These are phyloP conservation scores for Saccharomycopsis phalli DNA, from an alignment of 1,139 yeast species.

Conservation along the genomic window DNA sequence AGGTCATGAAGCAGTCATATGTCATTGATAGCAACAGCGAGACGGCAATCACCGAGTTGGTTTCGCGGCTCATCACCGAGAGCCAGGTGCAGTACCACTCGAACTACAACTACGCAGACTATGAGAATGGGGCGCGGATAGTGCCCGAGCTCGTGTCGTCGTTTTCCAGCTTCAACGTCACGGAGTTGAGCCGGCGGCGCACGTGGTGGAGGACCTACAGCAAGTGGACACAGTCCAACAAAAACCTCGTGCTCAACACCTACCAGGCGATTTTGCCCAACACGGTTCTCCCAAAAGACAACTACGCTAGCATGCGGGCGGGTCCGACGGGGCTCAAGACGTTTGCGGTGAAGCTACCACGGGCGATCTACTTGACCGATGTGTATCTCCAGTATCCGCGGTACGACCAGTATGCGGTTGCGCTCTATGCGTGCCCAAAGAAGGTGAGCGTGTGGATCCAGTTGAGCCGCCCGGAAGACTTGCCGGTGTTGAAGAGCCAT, in stretches of 20 bases:
- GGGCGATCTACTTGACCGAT: constrained; percentile 16
- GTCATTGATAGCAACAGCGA: constrained; percentile 15
- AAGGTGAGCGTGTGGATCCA: constrained; percentile 19
- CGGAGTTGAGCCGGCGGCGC: too few relatives aligned
- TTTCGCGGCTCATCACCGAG: constrained; percentile 5
- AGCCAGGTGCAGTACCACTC: background rate
- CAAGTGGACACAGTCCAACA: background rate
- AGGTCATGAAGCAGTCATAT: constrained; percentile 7
- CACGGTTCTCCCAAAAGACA: constrained; percentile 16
- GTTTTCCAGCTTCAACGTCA: constrained; percentile 14
- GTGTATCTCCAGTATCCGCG: constrained; percentile 16
- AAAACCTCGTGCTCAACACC: constrained; percentile 10
- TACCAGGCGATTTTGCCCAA: constrained; percentile 16
- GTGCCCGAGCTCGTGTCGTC: constrained; percentile 11
- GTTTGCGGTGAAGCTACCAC: constrained; percentile 17
- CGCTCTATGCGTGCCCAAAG: constrained; percentile 17
- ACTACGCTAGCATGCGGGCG: background rate
- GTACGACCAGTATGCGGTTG: constrained; percentile 9
- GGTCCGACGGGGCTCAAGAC: constrained; percentile 18
- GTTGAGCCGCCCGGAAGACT: constrained; percentile 9
- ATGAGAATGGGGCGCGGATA: constrained; percentile 20
- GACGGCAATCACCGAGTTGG: constrained; percentile 6
- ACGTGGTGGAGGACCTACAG: too few relatives aligned
- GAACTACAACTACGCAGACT: constrained; percentile 18
- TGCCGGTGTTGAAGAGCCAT: constrained; percentile 8